Percentiles rank a stretch among this genome's conserved stretches.
These are phyloP conservation scores for Boletus sp. DNA, from an alignment of 768 basidiomycete species.

Conservation along the genomic window DNA sequence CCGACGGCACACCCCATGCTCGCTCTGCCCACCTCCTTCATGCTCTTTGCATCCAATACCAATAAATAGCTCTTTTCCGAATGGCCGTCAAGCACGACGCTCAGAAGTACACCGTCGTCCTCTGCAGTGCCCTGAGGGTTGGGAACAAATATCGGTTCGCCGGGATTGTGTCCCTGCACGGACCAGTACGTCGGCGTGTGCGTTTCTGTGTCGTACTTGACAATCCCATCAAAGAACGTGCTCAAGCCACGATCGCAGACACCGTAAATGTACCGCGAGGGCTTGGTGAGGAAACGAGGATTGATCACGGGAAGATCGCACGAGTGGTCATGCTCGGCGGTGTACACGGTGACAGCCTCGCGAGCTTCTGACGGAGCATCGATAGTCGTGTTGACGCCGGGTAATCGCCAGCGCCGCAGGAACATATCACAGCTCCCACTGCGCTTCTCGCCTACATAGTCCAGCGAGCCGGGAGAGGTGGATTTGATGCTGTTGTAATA, in stretches of 20 bases:
- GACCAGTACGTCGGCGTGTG: constrained; percentile 28
- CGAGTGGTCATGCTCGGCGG: constrained; percentile 26
- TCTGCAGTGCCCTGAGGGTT: constrained; percentile 30
- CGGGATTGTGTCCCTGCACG: constrained; percentile 29
- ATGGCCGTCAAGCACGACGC: constrained; percentile 36
- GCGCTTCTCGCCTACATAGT: constrained; percentile 24
- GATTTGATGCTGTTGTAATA: constrained; percentile 32
- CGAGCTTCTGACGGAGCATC: constrained; percentile 12
- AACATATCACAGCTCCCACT: constrained; percentile 16
- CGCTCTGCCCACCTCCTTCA: constrained; percentile 38
- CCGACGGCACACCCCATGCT: constrained; percentile 33
- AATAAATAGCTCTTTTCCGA: constrained; percentile 34
- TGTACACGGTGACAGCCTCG: constrained; percentile 20
- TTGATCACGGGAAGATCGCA: constrained; percentile 38
- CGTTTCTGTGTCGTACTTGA: constrained; percentile 36
- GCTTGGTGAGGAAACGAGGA: constrained; percentile 31
- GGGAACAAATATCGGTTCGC: constrained; percentile 39
- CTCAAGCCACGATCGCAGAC: constrained; percentile 26
- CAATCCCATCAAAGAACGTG: constrained; percentile 34
- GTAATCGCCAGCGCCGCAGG: constrained; percentile 33
- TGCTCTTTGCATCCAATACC: constrained; percentile 35
- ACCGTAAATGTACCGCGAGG: constrained; percentile 35
- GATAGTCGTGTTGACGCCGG: constrained; percentile 20
- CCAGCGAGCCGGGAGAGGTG: constrained; percentile 23
- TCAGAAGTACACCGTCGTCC: constrained; percentile 39